Conservation (phyloP, 2,329 filamentous ascomycete genomes). For the Microcyclospora tardicrescens region DNA sequence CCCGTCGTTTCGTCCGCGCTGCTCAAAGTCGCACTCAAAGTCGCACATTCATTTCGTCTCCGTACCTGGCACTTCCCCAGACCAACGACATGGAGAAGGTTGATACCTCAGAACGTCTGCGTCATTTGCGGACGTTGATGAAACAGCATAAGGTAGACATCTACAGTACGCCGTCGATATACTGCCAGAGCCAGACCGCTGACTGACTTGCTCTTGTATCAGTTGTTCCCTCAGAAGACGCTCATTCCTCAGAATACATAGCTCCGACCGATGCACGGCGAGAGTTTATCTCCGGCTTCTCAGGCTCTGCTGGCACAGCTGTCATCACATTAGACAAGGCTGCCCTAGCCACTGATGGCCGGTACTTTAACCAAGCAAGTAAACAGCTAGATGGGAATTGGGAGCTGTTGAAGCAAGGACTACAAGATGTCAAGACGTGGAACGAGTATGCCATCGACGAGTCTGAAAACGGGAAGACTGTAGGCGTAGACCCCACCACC, state of each 20-base stretch:
- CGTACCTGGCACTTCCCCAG: no score
- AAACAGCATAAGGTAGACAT: slow-evolving; percentile 73
- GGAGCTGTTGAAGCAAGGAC: slow-evolving; percentile 79
- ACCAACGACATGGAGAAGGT: slow-evolving; percentile 57
- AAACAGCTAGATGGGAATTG: slow-evolving; percentile 88
- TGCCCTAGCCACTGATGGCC: slow-evolving; percentile 82
- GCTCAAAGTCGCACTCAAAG: no score
- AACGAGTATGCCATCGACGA: slow-evolving; percentile 89
- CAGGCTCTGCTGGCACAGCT: slow-evolving; percentile 85
- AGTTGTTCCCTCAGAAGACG: slow-evolving; percentile 96
- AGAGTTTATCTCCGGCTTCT: slow-evolving; percentile 87
- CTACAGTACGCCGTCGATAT: slow-evolving; percentile 53
- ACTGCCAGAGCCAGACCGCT: slow-evolving; percentile 21
- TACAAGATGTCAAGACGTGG: slow-evolving; percentile 92
- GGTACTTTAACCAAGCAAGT: slow-evolving; percentile 93
- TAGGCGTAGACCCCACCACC: slow-evolving; percentile 81
- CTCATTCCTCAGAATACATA: slow-evolving; percentile 96
- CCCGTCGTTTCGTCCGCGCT: no score
- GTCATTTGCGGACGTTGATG: slow-evolving; percentile 73
- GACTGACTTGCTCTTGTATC: slow-evolving; percentile 17
- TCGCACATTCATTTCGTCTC: no score
- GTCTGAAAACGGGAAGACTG: slow-evolving; percentile 68
- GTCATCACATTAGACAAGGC: slow-evolving; percentile 79
- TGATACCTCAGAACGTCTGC: slow-evolving; percentile 63
- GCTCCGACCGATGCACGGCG: slow-evolving; percentile 86